These are phyloP conservation scores for Colletotrichum sp. DNA, from an alignment of 2,329 filamentous ascomycete genomes.

Conservation along the genomic window DNA sequence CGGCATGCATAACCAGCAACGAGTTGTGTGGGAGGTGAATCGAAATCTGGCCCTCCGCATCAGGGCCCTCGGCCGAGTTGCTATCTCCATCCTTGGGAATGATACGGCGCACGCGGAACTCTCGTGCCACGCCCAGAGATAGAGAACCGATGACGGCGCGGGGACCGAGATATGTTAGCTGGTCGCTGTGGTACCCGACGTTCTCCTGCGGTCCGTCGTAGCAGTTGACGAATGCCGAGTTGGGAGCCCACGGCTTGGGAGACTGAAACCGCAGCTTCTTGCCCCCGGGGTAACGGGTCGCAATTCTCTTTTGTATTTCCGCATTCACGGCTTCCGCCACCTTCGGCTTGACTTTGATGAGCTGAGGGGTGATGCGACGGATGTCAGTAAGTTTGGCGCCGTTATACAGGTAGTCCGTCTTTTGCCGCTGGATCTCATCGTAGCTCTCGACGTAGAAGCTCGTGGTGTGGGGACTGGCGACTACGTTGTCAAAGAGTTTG, in stretches of 20 bases:
- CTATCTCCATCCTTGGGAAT: constrained; percentile 60
- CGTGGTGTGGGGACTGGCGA: constrained; percentile 82
- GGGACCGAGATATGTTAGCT: constrained; percentile 91
- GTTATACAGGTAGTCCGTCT: constrained; percentile 85
- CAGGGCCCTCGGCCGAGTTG: constrained; percentile 48
- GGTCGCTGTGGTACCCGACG: constrained; percentile 92
- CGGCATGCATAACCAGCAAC: constrained; percentile 92
- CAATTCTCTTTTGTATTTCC: constrained; percentile 76
- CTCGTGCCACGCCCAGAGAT: constrained; percentile 88
- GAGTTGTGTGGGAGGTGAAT: constrained; percentile 96
- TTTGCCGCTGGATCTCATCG: constrained; percentile 72
- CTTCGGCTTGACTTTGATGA: constrained; percentile 69
- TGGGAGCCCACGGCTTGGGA: constrained; percentile 76
- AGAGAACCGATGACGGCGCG: constrained; percentile 87
- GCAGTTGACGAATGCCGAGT: constrained; percentile 94
- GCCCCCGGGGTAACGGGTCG: constrained; percentile 67
- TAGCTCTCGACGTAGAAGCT: constrained; percentile 81
- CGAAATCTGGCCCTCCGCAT: constrained; percentile 83
- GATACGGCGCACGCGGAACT: constrained; percentile 85
- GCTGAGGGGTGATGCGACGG: constrained; percentile 74
- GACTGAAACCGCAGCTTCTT: constrained; percentile 81
- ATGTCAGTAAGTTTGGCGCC: constrained; percentile 78
- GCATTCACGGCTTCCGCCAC: constrained; percentile 79
- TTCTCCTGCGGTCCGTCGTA: constrained; percentile 82
- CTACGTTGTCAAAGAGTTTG: constrained; percentile 86